A percentile compares a stretch with the other conserved stretches of the same genome.
phyloP scores from a whole-genome alignment of 2,329 filamentous ascomycete species.

The Paraphoma chrysanthemicola region DNA sequence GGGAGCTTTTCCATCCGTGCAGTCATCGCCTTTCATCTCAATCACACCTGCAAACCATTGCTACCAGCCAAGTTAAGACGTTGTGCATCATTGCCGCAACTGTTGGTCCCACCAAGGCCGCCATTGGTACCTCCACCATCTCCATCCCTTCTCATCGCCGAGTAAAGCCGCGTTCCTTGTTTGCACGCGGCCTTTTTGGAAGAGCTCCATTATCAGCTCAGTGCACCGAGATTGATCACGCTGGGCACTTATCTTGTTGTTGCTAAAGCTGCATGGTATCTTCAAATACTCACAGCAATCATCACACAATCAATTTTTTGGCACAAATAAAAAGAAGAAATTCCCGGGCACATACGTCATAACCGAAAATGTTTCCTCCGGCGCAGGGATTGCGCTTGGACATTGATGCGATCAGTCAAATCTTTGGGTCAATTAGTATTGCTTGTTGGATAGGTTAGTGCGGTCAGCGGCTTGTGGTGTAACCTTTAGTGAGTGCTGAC shows the following conservation, averaged over 20 bases:
- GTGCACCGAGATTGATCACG: no score
- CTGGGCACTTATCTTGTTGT: no score
- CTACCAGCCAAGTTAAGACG: neutral
- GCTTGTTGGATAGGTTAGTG: slow-evolving; percentile 80
- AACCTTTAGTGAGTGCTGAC: slow-evolving; percentile 12
- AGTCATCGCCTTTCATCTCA: slow-evolving; percentile 17
- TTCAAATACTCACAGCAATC: no score
- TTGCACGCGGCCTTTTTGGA: no score
- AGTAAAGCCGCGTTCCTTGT: no score
- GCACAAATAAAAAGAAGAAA: neutral
- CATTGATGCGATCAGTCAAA: slow-evolving; percentile 89
- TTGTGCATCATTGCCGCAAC: no score
- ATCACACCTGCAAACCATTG: neutral
- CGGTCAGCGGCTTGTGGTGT: neutral
- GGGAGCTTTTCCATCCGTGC: slow-evolving; percentile 23
- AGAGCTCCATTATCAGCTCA: no score
- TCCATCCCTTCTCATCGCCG: no score
- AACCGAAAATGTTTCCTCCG: slow-evolving; percentile 59
- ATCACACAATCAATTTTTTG: no score
- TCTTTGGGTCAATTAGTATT: slow-evolving; percentile 94
- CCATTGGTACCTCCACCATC: no score
- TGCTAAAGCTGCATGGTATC: no score
- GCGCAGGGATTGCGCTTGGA: slow-evolving; percentile 71
- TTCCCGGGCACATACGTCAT: slow-evolving; percentile 36
- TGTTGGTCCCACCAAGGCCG: no score